These are phyloP conservation scores for Paramecium caudatum DNA, from an alignment of 73 alveolate species.

Conservation along the genomic window DNA sequence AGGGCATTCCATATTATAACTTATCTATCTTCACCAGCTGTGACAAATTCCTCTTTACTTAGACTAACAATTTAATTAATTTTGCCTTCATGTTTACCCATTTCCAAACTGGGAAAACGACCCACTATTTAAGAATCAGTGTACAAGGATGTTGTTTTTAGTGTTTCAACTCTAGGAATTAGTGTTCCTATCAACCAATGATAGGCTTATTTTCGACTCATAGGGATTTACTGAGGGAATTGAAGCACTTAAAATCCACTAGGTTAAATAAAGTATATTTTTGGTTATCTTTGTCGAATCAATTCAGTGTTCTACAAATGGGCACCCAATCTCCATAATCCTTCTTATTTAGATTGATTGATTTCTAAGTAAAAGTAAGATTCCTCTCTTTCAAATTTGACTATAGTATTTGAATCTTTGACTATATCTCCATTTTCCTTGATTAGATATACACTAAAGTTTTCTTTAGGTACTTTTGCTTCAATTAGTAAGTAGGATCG, in stretches of 20 bases:
- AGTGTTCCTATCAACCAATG: slow-evolving; percentile 53
- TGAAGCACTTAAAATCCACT: not conserved
- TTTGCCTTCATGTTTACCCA: slow-evolving; percentile 31
- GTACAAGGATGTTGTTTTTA: not conserved
- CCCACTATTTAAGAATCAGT: slow-evolving; percentile 40
- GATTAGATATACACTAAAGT: not conserved
- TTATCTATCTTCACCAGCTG: slow-evolving; percentile 59
- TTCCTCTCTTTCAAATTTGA: slow-evolving; percentile 10
- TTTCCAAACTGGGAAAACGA: slow-evolving; percentile 40
- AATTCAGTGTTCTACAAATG: slow-evolving; percentile 30
- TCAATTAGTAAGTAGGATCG: not conserved
- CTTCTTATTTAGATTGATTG: not conserved
- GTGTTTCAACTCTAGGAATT: not conserved
- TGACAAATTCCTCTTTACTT: slow-evolving; percentile 31
- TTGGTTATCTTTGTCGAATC: slow-evolving; percentile 15
- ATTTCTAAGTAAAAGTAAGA: slow-evolving; percentile 21
- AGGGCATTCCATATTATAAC: slow-evolving; percentile 39
- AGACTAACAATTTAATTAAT: not conserved
- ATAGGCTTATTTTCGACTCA: slow-evolving; percentile 13
- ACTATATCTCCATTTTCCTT: slow-evolving; percentile 36
- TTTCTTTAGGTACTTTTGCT: slow-evolving; percentile 9
- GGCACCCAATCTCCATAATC: slow-evolving; percentile 62
- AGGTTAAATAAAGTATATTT: not conserved
- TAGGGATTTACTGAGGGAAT: slow-evolving; percentile 16
- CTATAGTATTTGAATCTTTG: not conserved